Evolutionary conservation across 768 basidiomycete genomes (phyloP), one percentile per base, ranked within the genome.

Genomic region (Coprinopsis sp.): DNA sequence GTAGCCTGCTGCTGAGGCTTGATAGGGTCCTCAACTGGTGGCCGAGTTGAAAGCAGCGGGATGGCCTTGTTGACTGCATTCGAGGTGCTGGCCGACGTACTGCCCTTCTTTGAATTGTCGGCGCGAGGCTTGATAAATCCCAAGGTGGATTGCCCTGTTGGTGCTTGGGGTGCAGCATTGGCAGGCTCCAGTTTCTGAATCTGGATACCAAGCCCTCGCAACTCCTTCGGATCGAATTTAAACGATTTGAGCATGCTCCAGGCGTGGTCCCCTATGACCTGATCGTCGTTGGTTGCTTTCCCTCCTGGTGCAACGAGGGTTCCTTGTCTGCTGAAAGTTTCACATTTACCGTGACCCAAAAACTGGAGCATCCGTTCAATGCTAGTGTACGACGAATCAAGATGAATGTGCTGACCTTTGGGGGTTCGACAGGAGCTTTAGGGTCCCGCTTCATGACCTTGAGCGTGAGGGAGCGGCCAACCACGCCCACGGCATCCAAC

Each of bases 191-290:
- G 73, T 61, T 93, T 97, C 57, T 87, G 83, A 11, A 97, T 79
- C 56, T 94, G 91, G 6, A 98, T 84, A 0, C 90, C 92, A 46
- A 98, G 78, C 1, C 95, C 95, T 18, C 95, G 77, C n/a, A 98
- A 68, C 51, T 97, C 95, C 49, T 71, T 78, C 0, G 92, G 82
- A 51, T 91, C 87, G 40, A 96, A 85, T 29, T 76, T 70, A 62
- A 92, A 82, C 1, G 78, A 74, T 54, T 77, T 72, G 24, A 95
- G 70, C 13, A 96, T 64, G 50, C 77, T 75, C 79, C 86, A 88
- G 5, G 90, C 86, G 50, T 83, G 81, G 21, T 82, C 75, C 0
- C 82, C 89, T 31, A 99, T 85, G 29, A 82, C 65, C 30, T 68
- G 73, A 12, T 76, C 67, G 51, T 96, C 84, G 58, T 79, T 84